Evolutionary conservation across 331 rosid species (phyloP).

Genomic region (Quercus lobata): DNA sequence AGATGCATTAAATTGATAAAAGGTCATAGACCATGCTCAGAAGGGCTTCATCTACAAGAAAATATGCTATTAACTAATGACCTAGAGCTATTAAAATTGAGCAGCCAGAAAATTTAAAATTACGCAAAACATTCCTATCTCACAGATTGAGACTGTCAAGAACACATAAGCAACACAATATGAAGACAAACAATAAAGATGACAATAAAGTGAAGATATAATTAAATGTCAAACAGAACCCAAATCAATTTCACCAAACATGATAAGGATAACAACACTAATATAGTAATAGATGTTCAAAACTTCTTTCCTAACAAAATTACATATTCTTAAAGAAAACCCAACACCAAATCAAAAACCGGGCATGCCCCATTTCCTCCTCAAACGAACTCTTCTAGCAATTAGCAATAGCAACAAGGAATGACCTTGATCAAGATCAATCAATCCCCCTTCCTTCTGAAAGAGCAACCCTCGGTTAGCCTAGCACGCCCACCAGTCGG

Average conservation of each 20-base stretch:
- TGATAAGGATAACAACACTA: neutral
- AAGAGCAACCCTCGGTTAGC: slow-evolving; percentile 52
- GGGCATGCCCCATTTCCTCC: neutral
- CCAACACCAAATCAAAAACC: neutral
- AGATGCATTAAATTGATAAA: no score
- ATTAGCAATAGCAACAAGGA: neutral
- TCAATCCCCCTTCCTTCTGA: slow-evolving; percentile 51
- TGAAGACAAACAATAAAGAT: neutral
- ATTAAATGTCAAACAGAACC: neutral
- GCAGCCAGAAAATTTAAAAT: neutral
- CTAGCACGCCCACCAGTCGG: slow-evolving; percentile 54
- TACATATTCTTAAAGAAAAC: neutral
- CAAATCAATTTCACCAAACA: neutral
- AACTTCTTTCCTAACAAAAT: neutral
- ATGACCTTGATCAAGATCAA: neutral
- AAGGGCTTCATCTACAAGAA: no score
- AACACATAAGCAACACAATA: neutral
- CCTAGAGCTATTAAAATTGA: neutral
- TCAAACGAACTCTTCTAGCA: neutral
- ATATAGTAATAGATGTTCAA: neutral
- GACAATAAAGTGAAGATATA: neutral
- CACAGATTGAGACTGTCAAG: neutral
- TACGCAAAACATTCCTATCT: neutral
- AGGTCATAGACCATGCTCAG: no score
- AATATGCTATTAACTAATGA: neutral